Evolutionary conservation across 1,284 basidiomycete species (phyloP), one percentile per base, ranked within the genome.

Genomic region (Farysia itapuensis): DNA sequence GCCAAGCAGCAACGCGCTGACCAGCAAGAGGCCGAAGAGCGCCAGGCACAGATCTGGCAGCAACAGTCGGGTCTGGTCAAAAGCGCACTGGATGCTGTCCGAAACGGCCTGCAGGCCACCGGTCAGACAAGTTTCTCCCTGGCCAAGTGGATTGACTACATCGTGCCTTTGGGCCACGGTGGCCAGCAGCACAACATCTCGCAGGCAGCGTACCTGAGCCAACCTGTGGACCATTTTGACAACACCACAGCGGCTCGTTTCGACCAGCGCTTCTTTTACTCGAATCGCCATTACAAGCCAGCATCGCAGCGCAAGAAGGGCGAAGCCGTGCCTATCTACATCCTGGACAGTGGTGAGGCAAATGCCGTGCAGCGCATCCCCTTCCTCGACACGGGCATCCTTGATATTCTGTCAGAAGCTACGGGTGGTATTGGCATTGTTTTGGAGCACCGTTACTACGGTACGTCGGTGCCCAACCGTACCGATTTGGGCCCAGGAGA

Each of bases 401-500:
- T 88, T 11, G 85, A 90, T 40, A 90, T 93, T 50, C 81, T 96
- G 33, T 81, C 89, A 1, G 84, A 84, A 43, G 88, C 85, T 11
- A 94, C 89, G 0, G 84, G 85, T 16, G 94, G 94, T 4, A 77
- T 82, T 5, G 86, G 87, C n/a, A 82, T 98, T 34, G 84, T 96
- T 8, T 81, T 97, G 22, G 94, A 98, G 34, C 73, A 76, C 30
- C 67, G 73, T 4, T 75, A 75, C 48, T 75, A 74, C 34, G 93
- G 93, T 31, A 78, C 84, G 38, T 93, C 90, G 4, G 80, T 90
- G 13, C 89, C 91, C 0, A 88, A 89, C 11, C 70, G 81, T 30
- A 84, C 87, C 2, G 91, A 89, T 88, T 71, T 83, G 85, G 43
- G 68, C 12, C 83, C 88, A 31, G 61, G 59, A 26, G 24, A 64